Evolutionary conservation across 768 basidiomycete species (phyloP), one percentile per base, ranked within the genome.

Genomic region (Amyloporia xantha): DNA sequence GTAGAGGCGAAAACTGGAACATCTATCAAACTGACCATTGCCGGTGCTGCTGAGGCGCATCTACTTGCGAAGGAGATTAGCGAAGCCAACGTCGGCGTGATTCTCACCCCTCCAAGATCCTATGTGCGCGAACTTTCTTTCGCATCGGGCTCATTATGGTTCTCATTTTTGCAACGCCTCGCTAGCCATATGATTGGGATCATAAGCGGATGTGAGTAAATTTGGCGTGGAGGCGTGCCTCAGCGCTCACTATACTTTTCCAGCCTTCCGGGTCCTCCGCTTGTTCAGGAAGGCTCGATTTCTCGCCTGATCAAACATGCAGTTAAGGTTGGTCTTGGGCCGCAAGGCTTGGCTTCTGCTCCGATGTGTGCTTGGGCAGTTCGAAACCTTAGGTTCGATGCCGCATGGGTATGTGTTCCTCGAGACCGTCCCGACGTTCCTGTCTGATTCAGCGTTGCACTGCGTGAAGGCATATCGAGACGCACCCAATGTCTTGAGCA

Each of bases 211-310:
- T 84, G 83, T 83, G 56, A 56, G 81, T 55, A 15, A 7, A 7
- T 7, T 33, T 33, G n/a, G n/a, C 30, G 9, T 33, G 7, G 30
- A 33, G 30, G 9, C 7, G 30, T 33, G 9, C 30, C 9, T 33
- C 30, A 15, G 7, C 15, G 15, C 9, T 33, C 30, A 7, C 30
- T 7, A 7, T 7, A 7, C 7, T 7, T 7, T 15, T 15, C 26
- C 53, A 79, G 84, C 61, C 63, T 81, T 35, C 78, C 86, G 21
- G 89, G 91, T 1, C 82, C 82, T 1, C 91, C 91, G 0, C 60
- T 83, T 17, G 73, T 81, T 4, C 60, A 66, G 9, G 68, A 84
- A 7, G 80, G 73, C 7, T 65, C 77, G 0, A 65, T 84, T 4
- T 70, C 73, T 3, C 68, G 67, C 1, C 69, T 91, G 17, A 62